Evolutionary conservation across 2,329 filamentous ascomycete species (phyloP).

Genomic region (Myriosclerotinia curreyana): DNA sequence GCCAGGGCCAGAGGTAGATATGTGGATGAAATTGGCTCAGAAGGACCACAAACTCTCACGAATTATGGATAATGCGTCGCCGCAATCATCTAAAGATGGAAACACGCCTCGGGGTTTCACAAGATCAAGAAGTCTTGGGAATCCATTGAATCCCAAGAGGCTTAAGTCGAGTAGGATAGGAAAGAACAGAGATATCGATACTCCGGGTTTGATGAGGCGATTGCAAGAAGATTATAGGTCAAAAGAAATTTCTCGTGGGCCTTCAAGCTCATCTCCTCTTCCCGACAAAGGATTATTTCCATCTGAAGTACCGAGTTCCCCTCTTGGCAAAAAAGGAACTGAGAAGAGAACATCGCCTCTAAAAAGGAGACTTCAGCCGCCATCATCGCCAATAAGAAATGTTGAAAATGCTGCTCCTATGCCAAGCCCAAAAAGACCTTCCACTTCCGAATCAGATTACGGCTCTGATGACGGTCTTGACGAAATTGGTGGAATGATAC

Average conservation of each 20-base stretch:
- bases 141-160: conserved; percentile 49
- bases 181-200: conserved; percentile 37
- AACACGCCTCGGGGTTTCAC: conserved; percentile 30
- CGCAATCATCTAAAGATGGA: conserved; percentile 51
- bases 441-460: conserved; percentile 19
- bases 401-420: neutral
- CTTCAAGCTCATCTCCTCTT: conserved; percentile 43
- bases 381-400: neutral
- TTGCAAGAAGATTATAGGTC: conserved; percentile 51
- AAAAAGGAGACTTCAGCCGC: conserved; percentile 5
- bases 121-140: conserved; percentile 19
- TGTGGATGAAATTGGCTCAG: conserved; percentile 73
- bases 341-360: conserved; percentile 11
- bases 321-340: conserved; percentile 1
- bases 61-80: conserved; percentile 68
- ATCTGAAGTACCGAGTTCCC: conserved; percentile 11
- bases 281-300: conserved; percentile 6
- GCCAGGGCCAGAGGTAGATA: conserved; percentile 67
- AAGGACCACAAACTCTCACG: conserved; percentile 52
- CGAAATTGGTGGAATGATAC: conserved; percentile 20
- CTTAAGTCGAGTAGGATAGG: conserved; percentile 63
- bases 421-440: conserved; percentile 4
- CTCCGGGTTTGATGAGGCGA: conserved; percentile 60
- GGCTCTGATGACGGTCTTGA: conserved; percentile 21
- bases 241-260: conserved; percentile 32